Evolutionary conservation across 129 eudicot species (phyloP), one percentile per base, ranked within the genome.

Genomic region (Helichrysum umbraculigerum): DNA sequence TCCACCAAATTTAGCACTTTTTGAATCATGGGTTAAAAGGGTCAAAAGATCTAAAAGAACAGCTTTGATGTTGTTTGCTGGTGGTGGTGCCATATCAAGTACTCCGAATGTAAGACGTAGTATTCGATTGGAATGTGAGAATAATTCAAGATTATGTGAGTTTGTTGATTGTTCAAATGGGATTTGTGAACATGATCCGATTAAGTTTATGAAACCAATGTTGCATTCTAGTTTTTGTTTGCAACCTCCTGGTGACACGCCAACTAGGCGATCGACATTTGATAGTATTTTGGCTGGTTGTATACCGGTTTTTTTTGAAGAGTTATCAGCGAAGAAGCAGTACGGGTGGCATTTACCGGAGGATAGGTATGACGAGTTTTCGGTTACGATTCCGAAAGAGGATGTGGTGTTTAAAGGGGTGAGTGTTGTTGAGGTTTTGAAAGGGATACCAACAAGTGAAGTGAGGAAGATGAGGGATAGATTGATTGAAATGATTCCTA

Each of bases 161-260:
- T 89, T 94, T 29, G 82, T 91, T 7, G 97, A 94, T 70, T 94
- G 98, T 71, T 91, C 97, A 0, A 91, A 89, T 47, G 96, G 93
- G 68, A 67, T 87, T 12, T 89, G 98, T 56, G 97, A 87, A 60
- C 98, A 94, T 20, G 98, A 94, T 61, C 98, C 98, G 0, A 85
- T 94, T 16, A 78, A 82, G 76, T 84, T 83, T 59, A 94, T 89
- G 97, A 94, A 82, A 79, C 98, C 98, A 5, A 94, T 94, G 97
- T 72, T 94, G 73, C 91, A 83, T 56, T 79, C 97, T 0, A 94
- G 83, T 15, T 94, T 94, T 73, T 94, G 98, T 47, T 74, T 94
- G 78, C 97, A 94, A 69, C 97, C 98, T 2, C 98, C 97, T 0
- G 91, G 97, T 42, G 98, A 94, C 21, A 94, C 96, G 2, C 98